phyloP scores from a whole-genome alignment of 495 filamentous ascomycete species.

The Glarea lozoyensis region DNA sequence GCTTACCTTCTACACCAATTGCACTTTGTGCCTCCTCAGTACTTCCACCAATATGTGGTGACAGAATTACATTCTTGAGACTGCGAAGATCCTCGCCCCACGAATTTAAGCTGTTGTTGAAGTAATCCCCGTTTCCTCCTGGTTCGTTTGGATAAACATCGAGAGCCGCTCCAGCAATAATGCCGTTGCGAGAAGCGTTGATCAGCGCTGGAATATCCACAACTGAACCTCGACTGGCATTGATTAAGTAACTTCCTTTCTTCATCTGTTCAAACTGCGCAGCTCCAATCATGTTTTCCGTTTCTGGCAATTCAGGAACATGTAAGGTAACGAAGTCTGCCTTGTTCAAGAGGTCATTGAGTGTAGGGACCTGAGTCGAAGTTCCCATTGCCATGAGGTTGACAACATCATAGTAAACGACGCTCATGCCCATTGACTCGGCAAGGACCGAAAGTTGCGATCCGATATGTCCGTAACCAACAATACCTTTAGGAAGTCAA shows the following conservation, averaged over 20 bases:
- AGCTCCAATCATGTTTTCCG: conserved; percentile 76
- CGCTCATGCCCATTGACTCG: conserved; percentile 94
- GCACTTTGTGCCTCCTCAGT: conserved; percentile 97
- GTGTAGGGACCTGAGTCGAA: conserved; percentile 67
- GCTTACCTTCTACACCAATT: conserved; percentile 75
- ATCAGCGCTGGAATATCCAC: conserved; percentile 92
- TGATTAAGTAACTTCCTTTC: conserved; percentile 85
- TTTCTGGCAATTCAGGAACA: conserved; percentile 89
- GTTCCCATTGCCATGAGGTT: conserved; percentile 91
- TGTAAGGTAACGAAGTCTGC: conserved; percentile 92
- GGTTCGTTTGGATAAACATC: conserved; percentile 97
- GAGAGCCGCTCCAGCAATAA: conserved; percentile 86
- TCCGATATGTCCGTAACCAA: conserved; percentile 97
- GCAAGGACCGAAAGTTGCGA: conserved; percentile 93
- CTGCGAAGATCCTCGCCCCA: conserved; percentile 82
- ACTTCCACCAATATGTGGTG: conserved; percentile 93
- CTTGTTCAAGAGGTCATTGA: conserved; percentile 64
- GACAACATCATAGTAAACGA: conserved; percentile 90
- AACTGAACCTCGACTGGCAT: conserved; percentile 86
- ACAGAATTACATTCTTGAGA: conserved; percentile 88
- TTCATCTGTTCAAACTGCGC: conserved; percentile 83
- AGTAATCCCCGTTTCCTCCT: conserved; percentile 88
- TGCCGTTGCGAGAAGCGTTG: conserved; percentile 77
- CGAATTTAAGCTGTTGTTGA: conserved; percentile 71
- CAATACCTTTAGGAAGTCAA: conserved; percentile 53